A percentile compares a stretch with the other conserved stretches of the same genome.
Evolutionary conservation across 2,329 filamentous ascomycete species (phyloP).

Genomic region (Calonectria pauciramosa): DNA sequence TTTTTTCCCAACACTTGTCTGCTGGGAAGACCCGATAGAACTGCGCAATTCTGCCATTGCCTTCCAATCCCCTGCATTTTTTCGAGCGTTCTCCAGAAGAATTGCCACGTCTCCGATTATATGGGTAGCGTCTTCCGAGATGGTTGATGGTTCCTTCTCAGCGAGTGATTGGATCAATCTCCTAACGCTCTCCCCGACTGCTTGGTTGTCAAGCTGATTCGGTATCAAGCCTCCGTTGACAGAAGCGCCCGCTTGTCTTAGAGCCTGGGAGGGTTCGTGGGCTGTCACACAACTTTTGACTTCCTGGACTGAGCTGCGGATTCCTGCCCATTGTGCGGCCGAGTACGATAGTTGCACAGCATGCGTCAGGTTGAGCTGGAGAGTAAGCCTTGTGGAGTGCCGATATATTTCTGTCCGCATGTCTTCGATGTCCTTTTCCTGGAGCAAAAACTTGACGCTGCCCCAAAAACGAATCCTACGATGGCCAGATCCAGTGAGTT

Average conservation of each 20-base stretch:
- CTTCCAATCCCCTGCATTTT: not conserved
- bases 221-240: not conserved
- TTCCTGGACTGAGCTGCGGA: not conserved
- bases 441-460: not conserved
- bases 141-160: not conserved
- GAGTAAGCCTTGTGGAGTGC: not conserved
- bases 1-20: not conserved
- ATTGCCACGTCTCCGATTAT: not conserved
- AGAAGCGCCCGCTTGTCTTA: not conserved
- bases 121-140: not conserved
- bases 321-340: not conserved
- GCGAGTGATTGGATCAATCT: not conserved
- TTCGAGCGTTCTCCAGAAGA: not conserved
- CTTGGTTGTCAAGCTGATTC: not conserved
- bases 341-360: not conserved
- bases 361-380: not conserved
- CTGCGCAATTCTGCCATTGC: not conserved
- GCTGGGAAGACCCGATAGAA: not conserved
- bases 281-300: not conserved
- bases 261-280: not conserved
- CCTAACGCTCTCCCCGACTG: not conserved
- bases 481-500: not conserved
- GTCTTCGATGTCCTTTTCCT: not conserved
- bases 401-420: not conserved
- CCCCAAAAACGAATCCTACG: not conserved